phyloP scores from a whole-genome alignment of 2,329 filamentous ascomycete genomes.

The Trichoderma guizhouense region DNA sequence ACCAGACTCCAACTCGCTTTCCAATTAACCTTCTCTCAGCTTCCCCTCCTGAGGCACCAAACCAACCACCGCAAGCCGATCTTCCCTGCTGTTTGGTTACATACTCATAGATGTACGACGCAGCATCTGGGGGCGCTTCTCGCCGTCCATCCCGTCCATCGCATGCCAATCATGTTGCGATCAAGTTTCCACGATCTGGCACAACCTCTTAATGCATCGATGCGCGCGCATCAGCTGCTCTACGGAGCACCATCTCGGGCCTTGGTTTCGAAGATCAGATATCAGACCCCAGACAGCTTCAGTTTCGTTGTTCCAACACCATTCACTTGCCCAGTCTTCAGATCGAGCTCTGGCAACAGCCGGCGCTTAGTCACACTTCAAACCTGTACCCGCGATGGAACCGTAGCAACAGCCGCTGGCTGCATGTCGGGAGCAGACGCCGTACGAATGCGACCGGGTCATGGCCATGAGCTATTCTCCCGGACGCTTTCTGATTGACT shows the following conservation, averaged over 20 bases:
- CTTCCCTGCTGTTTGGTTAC: not conserved
- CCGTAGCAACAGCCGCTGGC: slow-evolving; percentile 16
- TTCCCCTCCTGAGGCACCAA: not conserved
- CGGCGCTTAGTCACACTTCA: slow-evolving; percentile 15
- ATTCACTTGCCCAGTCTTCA: not conserved
- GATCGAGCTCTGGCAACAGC: not conserved
- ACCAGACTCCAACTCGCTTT: not conserved
- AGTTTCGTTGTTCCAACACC: not conserved
- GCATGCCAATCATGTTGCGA: not conserved
- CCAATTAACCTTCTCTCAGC: slow-evolving; percentile 9
- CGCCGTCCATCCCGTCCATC: not conserved
- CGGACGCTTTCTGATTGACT: not conserved
- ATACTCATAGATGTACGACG: not conserved
- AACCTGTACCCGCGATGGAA: slow-evolving; percentile 3
- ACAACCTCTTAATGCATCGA: not conserved
- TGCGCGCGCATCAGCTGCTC: slow-evolving; percentile 7
- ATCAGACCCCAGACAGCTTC: not conserved
- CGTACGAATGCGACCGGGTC: not conserved
- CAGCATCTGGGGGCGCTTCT: not conserved
- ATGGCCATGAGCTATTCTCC: not conserved
- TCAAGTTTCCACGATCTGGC: slow-evolving; percentile 3
- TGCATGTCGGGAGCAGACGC: slow-evolving; percentile 8
- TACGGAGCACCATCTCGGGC: not conserved
- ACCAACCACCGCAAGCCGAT: not conserved
- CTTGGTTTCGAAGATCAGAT: not conserved